Evolutionary conservation across 75 land plant species (phyloP).

Genomic region (Picea glauca): DNA sequence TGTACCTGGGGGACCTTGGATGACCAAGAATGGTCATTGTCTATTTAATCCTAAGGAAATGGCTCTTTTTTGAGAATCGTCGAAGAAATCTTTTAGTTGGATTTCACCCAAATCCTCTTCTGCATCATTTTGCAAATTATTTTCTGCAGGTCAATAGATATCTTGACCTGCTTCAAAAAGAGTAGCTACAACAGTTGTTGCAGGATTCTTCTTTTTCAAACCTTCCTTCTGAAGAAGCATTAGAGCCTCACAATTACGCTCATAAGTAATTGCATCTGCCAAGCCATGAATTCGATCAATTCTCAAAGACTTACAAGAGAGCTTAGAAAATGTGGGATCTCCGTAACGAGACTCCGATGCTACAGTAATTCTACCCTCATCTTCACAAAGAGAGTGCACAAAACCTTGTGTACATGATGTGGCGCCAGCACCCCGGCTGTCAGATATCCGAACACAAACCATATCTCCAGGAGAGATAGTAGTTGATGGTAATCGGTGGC

Average conservation of each 20-base stretch:
- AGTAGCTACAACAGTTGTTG: slow-evolving; percentile 58
- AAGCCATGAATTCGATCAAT: slow-evolving; percentile 75
- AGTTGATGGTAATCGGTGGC: slow-evolving; percentile 68
- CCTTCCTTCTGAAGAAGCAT: slow-evolving; percentile 74
- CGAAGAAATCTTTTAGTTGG: background rate
- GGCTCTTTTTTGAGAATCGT: no score
- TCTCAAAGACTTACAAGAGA: slow-evolving; percentile 69
- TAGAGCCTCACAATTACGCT: slow-evolving; percentile 73
- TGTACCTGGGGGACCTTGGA: no score
- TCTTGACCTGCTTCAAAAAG: slow-evolving; percentile 76
- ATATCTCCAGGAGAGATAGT: slow-evolving; percentile 86
- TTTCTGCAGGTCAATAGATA: slow-evolving; percentile 45
- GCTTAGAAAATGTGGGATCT: slow-evolving; percentile 70
- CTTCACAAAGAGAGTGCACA: slow-evolving; percentile 63
- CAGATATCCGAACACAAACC: slow-evolving; percentile 71
- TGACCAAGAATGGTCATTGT: no score
- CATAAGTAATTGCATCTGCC: slow-evolving; percentile 78
- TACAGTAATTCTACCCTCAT: slow-evolving; percentile 30
- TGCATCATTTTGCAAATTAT: slow-evolving; percentile 29
- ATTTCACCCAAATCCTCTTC: slow-evolving; percentile 18
- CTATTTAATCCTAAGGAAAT: no score
- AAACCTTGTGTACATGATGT: slow-evolving; percentile 78
- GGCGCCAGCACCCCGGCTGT: slow-evolving; percentile 56
- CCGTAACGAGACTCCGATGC: slow-evolving; percentile 80
- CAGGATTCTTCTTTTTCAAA: slow-evolving; percentile 70